Evolutionary conservation across 805 yeast species (phyloP), one percentile per base, ranked within the genome.

Genomic region (Tetrapisispora taiwanensis): DNA sequence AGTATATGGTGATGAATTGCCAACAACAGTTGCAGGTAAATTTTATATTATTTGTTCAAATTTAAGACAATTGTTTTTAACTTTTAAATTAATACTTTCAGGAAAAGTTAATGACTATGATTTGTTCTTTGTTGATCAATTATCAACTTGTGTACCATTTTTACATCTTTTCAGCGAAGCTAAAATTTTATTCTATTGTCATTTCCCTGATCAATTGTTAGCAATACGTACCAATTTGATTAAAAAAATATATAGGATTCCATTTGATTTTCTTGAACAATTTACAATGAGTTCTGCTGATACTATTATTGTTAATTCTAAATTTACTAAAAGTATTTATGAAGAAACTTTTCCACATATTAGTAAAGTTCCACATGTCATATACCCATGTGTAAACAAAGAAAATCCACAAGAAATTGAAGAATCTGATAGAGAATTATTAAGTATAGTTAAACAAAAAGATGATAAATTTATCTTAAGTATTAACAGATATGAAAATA

Each of bases 171-270:
- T 59, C 64, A 47, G 75, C 62, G 49, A 49, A 43, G 44, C 62
- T 7, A 75, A 76, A 41, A 72, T 84, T 3, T 65, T 92, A 42
- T 92, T 90, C 59, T 92, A 92, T 63, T 89, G 98, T 56, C 99
- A 92, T 67, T 90, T 90, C 62, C 98, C 99, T 0, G 99, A 92
- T 62, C 82, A 83, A 57, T 69, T 82, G 40, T 67, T 90, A 36
- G 81, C 95, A 0, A 67, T 68, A 17, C 80, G 81, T 43, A 67
- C 72, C 3, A 67, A 80, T 2, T 24, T 71, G 1, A 24, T 82
- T 8, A 81, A 87, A 54, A 67, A 65, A 47, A 41, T 84, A 0
- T 92, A 92, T 63, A 70, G 99, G 49, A 42, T 73, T 4, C 92
- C 95, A 1, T 90, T 92, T 62, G 95, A 92, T 62, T 52, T 66